These are phyloP conservation scores for Chlorella vulgaris DNA, from an alignment of 139 green algal genomes.

Conservation along the genomic window DNA sequence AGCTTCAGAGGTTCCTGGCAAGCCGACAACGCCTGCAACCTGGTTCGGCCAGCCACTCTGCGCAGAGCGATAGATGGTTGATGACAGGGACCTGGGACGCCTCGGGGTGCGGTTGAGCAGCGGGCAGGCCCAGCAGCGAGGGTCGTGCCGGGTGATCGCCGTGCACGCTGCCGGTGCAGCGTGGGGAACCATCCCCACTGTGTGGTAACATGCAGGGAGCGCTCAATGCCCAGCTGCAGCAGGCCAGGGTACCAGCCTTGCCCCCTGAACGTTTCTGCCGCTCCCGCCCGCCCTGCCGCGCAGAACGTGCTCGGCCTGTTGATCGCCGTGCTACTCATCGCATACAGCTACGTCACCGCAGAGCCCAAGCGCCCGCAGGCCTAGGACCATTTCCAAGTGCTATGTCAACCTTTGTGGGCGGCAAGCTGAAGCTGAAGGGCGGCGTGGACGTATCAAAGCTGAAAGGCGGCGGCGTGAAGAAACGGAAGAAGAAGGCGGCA, in stretches of 20 bases:
- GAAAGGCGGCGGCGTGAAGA: conserved; percentile 68
- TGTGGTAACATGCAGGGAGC: too few species aligned
- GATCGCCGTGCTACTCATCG: conserved; percentile 74
- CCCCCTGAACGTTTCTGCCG: too few species aligned
- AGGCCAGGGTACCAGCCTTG: too few species aligned
- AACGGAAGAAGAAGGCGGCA: conserved; percentile 77
- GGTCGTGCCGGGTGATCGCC: neutral
- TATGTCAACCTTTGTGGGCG: conserved; percentile 75
- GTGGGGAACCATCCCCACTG: too few species aligned
- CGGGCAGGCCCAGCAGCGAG: too few species aligned
- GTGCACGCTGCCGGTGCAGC: too few species aligned
- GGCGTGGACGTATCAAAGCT: conserved; percentile 46
- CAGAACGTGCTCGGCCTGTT: conserved; percentile 77
- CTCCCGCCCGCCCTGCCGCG: too few species aligned
- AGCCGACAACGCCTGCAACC: neutral
- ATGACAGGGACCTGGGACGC: conserved; percentile 64
- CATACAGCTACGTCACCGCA: conserved; percentile 78
- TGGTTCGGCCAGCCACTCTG: neutral
- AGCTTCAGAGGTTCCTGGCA: too few species aligned
- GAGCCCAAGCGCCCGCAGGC: conserved; percentile 27
- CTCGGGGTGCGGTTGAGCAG: conserved; percentile 56
- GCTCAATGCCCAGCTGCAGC: too few species aligned
- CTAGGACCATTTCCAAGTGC: too few species aligned
- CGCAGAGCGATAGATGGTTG: conserved; percentile 54
- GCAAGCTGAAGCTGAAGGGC: conserved; percentile 92